Evolutionary conservation across 768 basidiomycete species (phyloP).

Genomic region (Goffeauzyma gilvescens): DNA sequence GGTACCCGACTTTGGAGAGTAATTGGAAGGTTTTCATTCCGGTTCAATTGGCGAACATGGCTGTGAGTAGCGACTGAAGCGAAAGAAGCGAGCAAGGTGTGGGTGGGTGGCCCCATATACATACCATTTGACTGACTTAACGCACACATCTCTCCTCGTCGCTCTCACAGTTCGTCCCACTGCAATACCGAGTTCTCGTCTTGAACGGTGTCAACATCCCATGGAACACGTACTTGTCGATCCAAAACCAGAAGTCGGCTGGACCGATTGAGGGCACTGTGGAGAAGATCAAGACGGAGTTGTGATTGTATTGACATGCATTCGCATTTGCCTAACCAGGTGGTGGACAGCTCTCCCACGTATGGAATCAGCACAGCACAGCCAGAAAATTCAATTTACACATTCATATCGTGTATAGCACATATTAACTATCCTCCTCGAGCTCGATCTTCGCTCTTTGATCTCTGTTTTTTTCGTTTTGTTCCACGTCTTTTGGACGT

Average conservation of each 20-base stretch:
- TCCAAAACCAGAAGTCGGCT: not conserved
- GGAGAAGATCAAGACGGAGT: too few relatives aligned
- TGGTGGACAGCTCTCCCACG: too few relatives aligned
- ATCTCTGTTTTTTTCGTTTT: too few relatives aligned
- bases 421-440: too few relatives aligned
- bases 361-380: too few relatives aligned
- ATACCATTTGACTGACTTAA: not conserved
- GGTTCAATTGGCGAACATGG: slow-evolving; percentile 28
- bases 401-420: too few relatives aligned
- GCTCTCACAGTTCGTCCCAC: slow-evolving; percentile 21
- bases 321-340: too few relatives aligned
- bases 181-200: slow-evolving; percentile 21
- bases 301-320: too few relatives aligned
- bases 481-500: too few relatives aligned
- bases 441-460: too few relatives aligned
- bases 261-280: too few relatives aligned
- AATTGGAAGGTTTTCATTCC: slow-evolving; percentile 26
- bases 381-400: too few relatives aligned
- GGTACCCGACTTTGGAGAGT: slow-evolving; percentile 25
- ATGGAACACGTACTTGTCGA: slow-evolving; percentile 12
- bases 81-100: not conserved
- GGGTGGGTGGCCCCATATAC: not conserved
- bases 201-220: slow-evolving; percentile 29
- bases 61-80: slow-evolving; percentile 1
- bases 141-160: not conserved